Conservation (phyloP, 148 eudicot genomes). For the Fagopyrum esculentum region DNA sequence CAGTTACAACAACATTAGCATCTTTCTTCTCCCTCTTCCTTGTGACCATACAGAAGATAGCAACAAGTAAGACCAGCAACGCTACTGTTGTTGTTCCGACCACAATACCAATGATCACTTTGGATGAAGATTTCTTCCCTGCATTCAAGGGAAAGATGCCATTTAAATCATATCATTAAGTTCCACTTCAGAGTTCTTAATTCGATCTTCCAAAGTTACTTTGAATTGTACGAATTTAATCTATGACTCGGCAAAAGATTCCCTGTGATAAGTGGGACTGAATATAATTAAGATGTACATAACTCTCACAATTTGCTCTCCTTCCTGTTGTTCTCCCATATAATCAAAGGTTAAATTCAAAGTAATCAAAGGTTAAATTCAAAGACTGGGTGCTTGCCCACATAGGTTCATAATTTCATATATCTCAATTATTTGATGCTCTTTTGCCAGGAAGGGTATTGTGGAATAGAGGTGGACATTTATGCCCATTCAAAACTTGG, state of each 20-base stretch:
- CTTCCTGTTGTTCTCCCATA: background rate
- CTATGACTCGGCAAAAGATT: no score
- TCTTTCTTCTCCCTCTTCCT: constrained; percentile 1
- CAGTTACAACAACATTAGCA: background rate
- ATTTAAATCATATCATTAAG: background rate
- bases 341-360: background rate
- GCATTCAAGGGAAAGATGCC: background rate
- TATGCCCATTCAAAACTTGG: no score
- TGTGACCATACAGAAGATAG: background rate
- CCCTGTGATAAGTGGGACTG: no score
- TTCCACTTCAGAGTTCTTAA: background rate
- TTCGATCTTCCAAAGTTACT: background rate
- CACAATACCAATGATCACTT: background rate
- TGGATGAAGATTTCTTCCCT: constrained; percentile 4
- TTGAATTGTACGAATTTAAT: no score
- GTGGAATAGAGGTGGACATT: no score
- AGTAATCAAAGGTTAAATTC: background rate
- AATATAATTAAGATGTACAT: background rate
- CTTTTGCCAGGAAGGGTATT: no score
- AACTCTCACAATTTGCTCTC: background rate
- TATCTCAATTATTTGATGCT: no score
- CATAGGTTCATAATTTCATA: no score
- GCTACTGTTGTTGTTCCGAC: background rate
- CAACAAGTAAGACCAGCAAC: background rate
- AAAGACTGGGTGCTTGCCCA: background rate